A percentile compares a stretch with the other conserved stretches of the same genome.
These are phyloP conservation scores for Sanguinoderma infundibulare DNA, from an alignment of 1,284 basidiomycete genomes.

Conservation along the genomic window DNA sequence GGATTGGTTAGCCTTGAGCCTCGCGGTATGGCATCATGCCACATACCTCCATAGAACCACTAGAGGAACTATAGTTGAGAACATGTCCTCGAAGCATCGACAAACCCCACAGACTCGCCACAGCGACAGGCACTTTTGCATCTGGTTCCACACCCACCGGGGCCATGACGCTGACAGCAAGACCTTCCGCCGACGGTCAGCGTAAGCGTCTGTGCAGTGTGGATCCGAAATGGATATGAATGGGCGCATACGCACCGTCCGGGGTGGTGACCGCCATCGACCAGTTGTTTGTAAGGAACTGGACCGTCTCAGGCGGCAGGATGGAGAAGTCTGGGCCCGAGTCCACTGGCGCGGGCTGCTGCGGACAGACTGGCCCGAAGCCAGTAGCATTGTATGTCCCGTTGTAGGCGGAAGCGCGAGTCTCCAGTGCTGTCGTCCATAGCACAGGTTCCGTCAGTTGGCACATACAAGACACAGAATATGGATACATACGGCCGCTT, in stretches of 20 bases:
- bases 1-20: background rate
- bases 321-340: background rate
- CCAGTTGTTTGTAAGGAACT: conserved; percentile 11
- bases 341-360: conserved; percentile 43
- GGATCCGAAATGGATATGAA: too few species aligned
- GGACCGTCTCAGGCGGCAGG: conserved; percentile 21
- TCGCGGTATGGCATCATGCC: too few species aligned
- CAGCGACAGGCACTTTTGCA: conserved; percentile 57
- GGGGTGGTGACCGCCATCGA: conserved; percentile 25
- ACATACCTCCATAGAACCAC: conserved; percentile 56
- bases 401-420: conserved; percentile 50
- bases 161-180: conserved; percentile 53
- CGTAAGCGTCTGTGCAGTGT: background rate
- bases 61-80: conserved; percentile 21
- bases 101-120: conserved; percentile 39
- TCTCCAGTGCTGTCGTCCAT: background rate
- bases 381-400: conserved; percentile 43
- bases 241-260: conserved; percentile 12
- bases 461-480: background rate
- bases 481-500: conserved; percentile 39
- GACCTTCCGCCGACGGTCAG: conserved; percentile 38
- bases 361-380: conserved; percentile 54
- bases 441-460: background rate
- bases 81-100: background rate
- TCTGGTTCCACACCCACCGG: conserved; percentile 38